Evolutionary conservation across 371 early-diverging fungal genomes (phyloP).

Genomic region (Syncephalastrum contaminatum): DNA sequence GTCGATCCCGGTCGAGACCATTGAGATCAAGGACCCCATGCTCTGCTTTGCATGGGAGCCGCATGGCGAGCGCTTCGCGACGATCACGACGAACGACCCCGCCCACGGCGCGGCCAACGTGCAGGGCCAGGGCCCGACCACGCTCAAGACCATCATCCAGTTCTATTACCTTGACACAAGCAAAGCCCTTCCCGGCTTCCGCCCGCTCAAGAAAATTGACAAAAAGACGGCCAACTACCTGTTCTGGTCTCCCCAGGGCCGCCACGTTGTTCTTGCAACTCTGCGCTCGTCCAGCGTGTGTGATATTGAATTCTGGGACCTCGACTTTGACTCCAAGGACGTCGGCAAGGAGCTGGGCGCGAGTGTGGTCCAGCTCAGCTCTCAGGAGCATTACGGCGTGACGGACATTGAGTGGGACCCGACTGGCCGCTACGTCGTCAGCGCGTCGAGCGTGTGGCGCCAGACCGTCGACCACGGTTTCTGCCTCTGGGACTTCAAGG

Average conservation of each 20-base stretch:
- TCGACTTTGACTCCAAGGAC: constrained; percentile 72
- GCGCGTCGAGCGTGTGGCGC: constrained; percentile 88
- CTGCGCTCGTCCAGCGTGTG: constrained; percentile 76
- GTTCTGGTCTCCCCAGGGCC: constrained; percentile 96
- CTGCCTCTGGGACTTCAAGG: constrained; percentile 91
- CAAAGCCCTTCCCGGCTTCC: constrained; percentile 64
- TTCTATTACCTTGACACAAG: constrained; percentile 78
- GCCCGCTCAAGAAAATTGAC: constrained; percentile 63
- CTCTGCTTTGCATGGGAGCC: constrained; percentile 95
- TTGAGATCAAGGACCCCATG: constrained; percentile 87
- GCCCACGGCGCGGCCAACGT: constrained; percentile 48
- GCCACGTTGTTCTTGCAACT: constrained; percentile 88
- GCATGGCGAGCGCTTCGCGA: constrained; percentile 78
- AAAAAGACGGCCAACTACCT: constrained; percentile 82
- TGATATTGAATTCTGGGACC: constrained; percentile 93
- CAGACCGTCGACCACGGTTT: constrained; percentile 84
- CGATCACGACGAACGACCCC: constrained; percentile 78
- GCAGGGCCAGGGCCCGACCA: constrained; percentile 50
- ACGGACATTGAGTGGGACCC: constrained; percentile 98
- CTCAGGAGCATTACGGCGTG: constrained; percentile 89
- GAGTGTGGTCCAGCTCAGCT: constrained; percentile 60
- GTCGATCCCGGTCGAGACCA: constrained; percentile 92
- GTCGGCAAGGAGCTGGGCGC: constrained; percentile 49
- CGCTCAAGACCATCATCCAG: constrained; percentile 72
- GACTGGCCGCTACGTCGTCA: constrained; percentile 90